A percentile compares a stretch with the other conserved stretches of the same genome.
Conservation (phyloP, 2,329 filamentous ascomycete genomes). For the Hypocrella siamensis region DNA sequence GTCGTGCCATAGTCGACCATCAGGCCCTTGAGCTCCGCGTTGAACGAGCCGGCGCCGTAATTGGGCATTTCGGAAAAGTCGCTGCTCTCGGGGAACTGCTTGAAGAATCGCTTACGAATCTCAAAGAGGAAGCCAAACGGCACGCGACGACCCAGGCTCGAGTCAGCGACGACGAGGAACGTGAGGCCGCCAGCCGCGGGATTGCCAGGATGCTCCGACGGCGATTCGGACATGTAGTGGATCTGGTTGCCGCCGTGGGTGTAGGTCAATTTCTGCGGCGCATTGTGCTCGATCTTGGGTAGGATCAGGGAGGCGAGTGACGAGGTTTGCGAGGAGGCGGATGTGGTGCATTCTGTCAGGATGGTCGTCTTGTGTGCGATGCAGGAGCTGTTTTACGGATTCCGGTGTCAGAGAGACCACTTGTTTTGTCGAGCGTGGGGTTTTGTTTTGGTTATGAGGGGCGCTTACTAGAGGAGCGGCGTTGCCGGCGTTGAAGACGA, state of each 20-base stretch:
- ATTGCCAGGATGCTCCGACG: constrained; percentile 43
- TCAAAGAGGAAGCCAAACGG: constrained; percentile 88
- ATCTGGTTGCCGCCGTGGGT: constrained; percentile 85
- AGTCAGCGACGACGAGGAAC: constrained; percentile 78
- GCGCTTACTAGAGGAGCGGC: neutral
- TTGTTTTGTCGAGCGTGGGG: no score
- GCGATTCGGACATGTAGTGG: constrained; percentile 83
- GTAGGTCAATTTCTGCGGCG: constrained; percentile 81
- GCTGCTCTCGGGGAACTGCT: constrained; percentile 47
- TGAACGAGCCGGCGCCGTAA: constrained; percentile 84
- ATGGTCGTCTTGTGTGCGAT: constrained; percentile 91
- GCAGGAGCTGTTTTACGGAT: constrained; percentile 49
- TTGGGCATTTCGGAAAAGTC: constrained; percentile 68
- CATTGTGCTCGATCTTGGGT: constrained; percentile 75
- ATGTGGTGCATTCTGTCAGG: constrained; percentile 80
- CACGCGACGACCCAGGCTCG: constrained; percentile 68
- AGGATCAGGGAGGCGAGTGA: constrained; percentile 87
- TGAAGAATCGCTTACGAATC: constrained; percentile 75
- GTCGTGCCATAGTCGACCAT: constrained; percentile 79
- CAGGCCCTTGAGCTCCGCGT: constrained; percentile 56
- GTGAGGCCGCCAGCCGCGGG: constrained; percentile 67
- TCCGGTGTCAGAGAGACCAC: no score
- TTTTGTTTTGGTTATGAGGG: neutral
- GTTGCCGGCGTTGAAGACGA: constrained; percentile 45
- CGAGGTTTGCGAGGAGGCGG: constrained; percentile 66